Base-by-base conservation (phyloP, 805 yeast genomes). In the Myxozyma udenii region DNA sequence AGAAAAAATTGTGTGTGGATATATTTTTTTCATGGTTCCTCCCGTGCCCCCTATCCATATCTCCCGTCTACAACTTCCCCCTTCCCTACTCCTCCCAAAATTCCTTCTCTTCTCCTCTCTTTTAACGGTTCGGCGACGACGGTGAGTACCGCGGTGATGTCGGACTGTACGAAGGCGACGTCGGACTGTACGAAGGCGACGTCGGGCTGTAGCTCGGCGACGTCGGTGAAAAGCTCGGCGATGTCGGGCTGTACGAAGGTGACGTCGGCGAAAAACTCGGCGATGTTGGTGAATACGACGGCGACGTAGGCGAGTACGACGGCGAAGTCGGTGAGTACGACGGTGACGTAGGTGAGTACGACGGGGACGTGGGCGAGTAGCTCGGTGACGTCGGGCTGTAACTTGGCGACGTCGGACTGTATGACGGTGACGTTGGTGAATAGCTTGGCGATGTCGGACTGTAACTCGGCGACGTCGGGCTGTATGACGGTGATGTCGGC, bases 361-460 rank as follows among this genome's bases (percentile, higher is more conserved):
- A 56, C 59, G 93, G 91, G 3, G 87, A 80, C 1, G 93, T 85
- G 43, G 95, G 95, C 1, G 84, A 77, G 68, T 87, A 87, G 1
- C 74, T 65, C 53, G 95, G 95, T 0, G 91, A 83, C 0, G 95
- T 87, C 95, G 96, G 95, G 0, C 83, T 74, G 68, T 87, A 87
- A 0, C 71, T 61, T 54, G 96, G 97, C 0, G 85, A 79, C 0
- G 93, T 85, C 45, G 95, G 95, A 2, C 83, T 76, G 66, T 87
- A 89, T 7, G 75, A 65, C 62, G 95, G 95, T 0, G 90, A 82
- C 0, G 95, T 85, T 57, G 95, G 95, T 0, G 85, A 77, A 63
- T 83, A 84, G 14, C 70, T 62, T 55, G 90, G 89, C 3, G 83
- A 76, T 0, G 90, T 82, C 38, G 90, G 87, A 0, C 79, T 72